Base-by-base conservation (phyloP, 208 protist genomes). In the Herpetomonas samuelpessoai region DNA sequence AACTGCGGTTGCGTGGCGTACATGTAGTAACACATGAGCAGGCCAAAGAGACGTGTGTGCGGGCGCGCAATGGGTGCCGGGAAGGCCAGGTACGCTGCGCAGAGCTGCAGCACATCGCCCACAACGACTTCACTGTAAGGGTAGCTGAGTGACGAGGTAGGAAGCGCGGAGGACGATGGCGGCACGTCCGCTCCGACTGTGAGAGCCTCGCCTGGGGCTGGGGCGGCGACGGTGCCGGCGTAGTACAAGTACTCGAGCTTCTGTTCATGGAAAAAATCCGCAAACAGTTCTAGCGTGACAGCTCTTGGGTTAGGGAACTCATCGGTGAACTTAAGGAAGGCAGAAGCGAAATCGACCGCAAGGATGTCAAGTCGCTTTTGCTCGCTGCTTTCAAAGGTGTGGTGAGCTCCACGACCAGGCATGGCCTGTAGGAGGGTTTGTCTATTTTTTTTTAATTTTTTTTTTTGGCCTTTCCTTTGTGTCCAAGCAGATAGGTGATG, bases 171-270 rank as follows among this genome's bases (percentile, higher is more conserved):
- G 9, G 35, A 41, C 9, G 6, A 14, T 14, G 6, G 6, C 9
- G 35, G 14, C 9, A 41, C 35, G 35, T 41, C 9, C 35, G 35
- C 14, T n/a, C n/a, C n/a, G n/a, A n/a, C n/a, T n/a, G n/a, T n/a
- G n/a, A n/a, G n/a, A n/a, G n/a, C n/a, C n/a, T n/a, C n/a, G n/a
- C n/a, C n/a, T n/a, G n/a, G n/a, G n/a, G n/a, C n/a, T n/a, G n/a
- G n/a, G n/a, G n/a, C n/a, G n/a, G n/a, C n/a, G n/a, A n/a, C n/a
- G 9, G 35, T 18, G 6, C 81, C 87, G 44, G 71, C 69, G 74
- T 89, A 93, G 73, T 90, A 82, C 2, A 93, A 41, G 53, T 88
- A 87, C 59, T 91, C 83, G 16, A 86, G 53, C 19, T 76, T 55
- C 28, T 64, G 57, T 22, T 57, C 65, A 47, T 80, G 62, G 62